A percentile compares a stretch with the other conserved stretches of the same genome.
These are phyloP conservation scores for Suillus weaverae DNA, from an alignment of 768 basidiomycete genomes.

Conservation along the genomic window DNA sequence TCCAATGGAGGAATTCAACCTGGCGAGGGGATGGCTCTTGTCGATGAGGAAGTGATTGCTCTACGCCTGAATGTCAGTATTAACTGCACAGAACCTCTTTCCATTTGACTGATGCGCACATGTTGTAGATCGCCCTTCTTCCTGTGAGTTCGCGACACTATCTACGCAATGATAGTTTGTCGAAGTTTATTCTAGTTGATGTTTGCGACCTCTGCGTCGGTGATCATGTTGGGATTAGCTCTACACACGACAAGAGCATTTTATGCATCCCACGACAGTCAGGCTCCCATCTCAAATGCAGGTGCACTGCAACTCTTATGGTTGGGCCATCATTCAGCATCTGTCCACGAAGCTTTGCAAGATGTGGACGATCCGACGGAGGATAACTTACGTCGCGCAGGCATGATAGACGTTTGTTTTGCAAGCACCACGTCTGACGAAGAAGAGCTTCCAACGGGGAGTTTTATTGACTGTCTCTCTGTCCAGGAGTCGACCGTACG, in stretches of 20 bases:
- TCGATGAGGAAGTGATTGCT: background rate
- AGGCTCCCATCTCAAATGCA: background rate
- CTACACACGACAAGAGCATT: background rate
- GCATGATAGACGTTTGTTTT: constrained; percentile 9
- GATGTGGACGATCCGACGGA: background rate
- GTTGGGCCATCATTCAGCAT: background rate
- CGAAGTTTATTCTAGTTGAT: background rate
- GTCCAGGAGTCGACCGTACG: background rate
- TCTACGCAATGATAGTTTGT: background rate
- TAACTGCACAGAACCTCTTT: background rate
- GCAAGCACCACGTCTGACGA: background rate
- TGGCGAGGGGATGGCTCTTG: background rate
- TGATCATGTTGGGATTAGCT: constrained; percentile 5
- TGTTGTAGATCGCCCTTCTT: background rate
- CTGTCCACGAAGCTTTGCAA: background rate
- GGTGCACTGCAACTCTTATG: background rate
- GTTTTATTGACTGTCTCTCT: background rate
- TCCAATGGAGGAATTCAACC: background rate
- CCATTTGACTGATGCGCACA: background rate
- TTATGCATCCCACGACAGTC: background rate
- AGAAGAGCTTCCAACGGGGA: background rate
- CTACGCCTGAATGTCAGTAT: background rate
- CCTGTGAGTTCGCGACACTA: constrained; percentile 1
- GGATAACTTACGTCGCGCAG: background rate
- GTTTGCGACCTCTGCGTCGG: constrained; percentile 2